Conservation (phyloP, 73 alveolate species). For the Paraurostyla sp. region DNA sequence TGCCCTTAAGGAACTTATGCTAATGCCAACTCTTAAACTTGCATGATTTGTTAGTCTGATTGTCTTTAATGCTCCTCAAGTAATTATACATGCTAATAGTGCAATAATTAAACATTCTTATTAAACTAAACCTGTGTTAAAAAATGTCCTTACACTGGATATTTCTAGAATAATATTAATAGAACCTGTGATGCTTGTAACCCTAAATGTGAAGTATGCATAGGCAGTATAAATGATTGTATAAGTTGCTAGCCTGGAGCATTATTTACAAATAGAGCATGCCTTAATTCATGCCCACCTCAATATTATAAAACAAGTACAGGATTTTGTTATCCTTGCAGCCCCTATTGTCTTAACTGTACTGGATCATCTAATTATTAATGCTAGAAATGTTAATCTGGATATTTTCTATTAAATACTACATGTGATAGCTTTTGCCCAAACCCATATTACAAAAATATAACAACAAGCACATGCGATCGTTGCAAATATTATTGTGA, state of each 20-base stretch:
- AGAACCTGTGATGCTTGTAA: background rate
- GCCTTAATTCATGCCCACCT: background rate
- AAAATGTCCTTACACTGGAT: background rate
- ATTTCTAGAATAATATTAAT: background rate
- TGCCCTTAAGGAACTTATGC: conserved; percentile 2
- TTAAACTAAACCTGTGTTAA: background rate
- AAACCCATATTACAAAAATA: background rate
- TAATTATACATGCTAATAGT: background rate
- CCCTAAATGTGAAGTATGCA: background rate
- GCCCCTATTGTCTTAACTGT: background rate
- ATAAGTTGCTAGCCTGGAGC: background rate
- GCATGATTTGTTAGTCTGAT: background rate
- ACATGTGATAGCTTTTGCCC: background rate
- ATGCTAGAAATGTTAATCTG: background rate
- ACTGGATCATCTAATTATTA: background rate
- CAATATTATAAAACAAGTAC: background rate
- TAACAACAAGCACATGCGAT: background rate
- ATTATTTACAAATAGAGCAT: background rate
- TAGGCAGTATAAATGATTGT: background rate
- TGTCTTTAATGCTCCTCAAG: background rate
- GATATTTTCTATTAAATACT: background rate
- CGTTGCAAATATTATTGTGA: background rate
- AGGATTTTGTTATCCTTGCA: background rate
- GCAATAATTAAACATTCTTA: background rate
- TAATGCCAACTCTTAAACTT: background rate